phyloP scores from a whole-genome alignment of 176 grass and related monocot species.

The Paspalum vaginatum region DNA sequence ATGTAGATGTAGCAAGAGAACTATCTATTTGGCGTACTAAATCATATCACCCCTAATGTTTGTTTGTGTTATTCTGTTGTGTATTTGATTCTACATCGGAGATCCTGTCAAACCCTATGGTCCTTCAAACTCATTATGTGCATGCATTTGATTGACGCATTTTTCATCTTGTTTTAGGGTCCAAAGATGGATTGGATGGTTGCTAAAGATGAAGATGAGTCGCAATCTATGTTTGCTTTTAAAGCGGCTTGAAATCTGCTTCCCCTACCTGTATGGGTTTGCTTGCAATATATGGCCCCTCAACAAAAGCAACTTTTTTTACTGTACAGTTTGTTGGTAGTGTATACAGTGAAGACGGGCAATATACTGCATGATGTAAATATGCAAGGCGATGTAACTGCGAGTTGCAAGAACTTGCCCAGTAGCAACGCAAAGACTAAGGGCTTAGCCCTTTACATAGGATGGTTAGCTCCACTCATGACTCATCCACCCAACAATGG shows the following conservation, averaged over 20 bases:
- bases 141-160: not conserved
- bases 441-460: no score
- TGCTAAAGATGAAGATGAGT: slow-evolving; percentile 46
- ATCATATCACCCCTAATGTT: not conserved
- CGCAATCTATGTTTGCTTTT: slow-evolving; percentile 17
- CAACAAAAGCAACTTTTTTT: not conserved
- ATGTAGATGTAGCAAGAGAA: no score
- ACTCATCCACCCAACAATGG: no score
- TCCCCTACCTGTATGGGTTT: not conserved
- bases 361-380: slow-evolving; percentile 8
- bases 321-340: not conserved
- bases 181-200: slow-evolving; percentile 89
- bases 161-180: slow-evolving; percentile 50
- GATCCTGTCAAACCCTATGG: not conserved
- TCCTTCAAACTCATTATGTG: not conserved
- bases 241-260: slow-evolving; percentile 37
- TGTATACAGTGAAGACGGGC: not conserved
- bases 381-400: not conserved
- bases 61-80: not conserved
- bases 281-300: not conserved
- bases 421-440: not conserved
- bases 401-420: not conserved
- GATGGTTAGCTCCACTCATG: no score
- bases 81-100: not conserved
- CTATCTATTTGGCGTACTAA: no score